A percentile compares a stretch with the other conserved stretches of the same genome.
These are phyloP conservation scores for Bipolaris sorokiniana DNA, from an alignment of 2,329 filamentous ascomycete species.

Conservation along the genomic window DNA sequence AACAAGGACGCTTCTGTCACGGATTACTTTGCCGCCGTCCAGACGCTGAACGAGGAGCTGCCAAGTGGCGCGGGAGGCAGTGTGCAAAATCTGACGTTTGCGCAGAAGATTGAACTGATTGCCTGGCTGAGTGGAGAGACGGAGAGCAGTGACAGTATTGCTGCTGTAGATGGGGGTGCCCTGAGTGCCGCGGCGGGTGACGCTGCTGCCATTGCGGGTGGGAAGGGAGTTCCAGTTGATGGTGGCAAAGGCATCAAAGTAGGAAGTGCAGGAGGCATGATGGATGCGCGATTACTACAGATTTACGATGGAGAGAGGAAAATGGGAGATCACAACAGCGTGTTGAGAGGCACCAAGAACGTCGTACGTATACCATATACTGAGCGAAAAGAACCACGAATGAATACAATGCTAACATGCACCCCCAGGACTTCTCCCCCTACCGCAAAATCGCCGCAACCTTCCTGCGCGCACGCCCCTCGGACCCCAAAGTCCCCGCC, in stretches of 20 bases:
- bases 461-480: constrained; percentile 67
- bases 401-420: constrained; percentile 18
- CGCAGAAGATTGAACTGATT: constrained; percentile 88
- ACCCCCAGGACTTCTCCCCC: constrained; percentile 82
- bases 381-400: not conserved
- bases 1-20: constrained; percentile 89
- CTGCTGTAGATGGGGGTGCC: constrained; percentile 72
- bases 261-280: constrained; percentile 53
- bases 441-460: constrained; percentile 83
- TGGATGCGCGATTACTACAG: constrained; percentile 78
- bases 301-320: constrained; percentile 92
- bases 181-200: constrained; percentile 54
- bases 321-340: constrained; percentile 90
- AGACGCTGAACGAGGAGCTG: constrained; percentile 80
- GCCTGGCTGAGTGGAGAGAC: constrained; percentile 91
- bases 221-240: constrained; percentile 51
- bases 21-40: constrained; percentile 86
- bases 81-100: constrained; percentile 88
- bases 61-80: constrained; percentile 65
- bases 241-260: constrained; percentile 44
- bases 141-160: constrained; percentile 85
- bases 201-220: constrained; percentile 60
- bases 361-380: constrained; percentile 65
- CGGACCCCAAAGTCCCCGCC: constrained; percentile 46
- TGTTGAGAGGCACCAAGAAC: constrained; percentile 84